These are phyloP conservation scores for Udeniomyces megalosporus DNA, from an alignment of 768 basidiomycete species.

Conservation along the genomic window DNA sequence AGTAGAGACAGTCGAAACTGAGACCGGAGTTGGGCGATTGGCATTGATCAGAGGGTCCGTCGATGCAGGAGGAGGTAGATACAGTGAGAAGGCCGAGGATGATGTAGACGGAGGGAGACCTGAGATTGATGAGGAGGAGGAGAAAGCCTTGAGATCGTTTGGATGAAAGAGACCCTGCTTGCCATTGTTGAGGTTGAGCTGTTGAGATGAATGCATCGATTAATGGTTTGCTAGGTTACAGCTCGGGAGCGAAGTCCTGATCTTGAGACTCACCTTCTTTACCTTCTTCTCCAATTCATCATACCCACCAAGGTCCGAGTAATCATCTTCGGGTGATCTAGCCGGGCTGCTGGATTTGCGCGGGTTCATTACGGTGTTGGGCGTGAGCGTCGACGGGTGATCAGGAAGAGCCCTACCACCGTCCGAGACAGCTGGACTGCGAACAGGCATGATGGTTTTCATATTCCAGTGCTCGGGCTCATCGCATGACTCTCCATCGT, in stretches of 20 bases:
- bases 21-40: background rate
- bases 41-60: too few species aligned
- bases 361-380: too few species aligned
- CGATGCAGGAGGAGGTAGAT: constrained; percentile 26
- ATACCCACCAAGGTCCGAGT: too few species aligned
- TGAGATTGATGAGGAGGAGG: constrained; percentile 28
- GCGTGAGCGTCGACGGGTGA: too few species aligned
- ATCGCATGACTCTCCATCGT: constrained; percentile 12
- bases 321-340: constrained; percentile 61
- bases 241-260: too few species aligned
- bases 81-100: constrained; percentile 53
- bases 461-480: constrained; percentile 22
- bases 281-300: constrained; percentile 46
- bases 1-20: too few species aligned
- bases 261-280: background rate
- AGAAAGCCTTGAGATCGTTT: constrained; percentile 68
- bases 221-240: too few species aligned
- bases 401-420: background rate
- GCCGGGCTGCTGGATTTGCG: too few species aligned
- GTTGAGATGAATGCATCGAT: too few species aligned
- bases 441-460: constrained; percentile 24
- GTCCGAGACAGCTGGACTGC: constrained; percentile 13
- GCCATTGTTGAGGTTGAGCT: background rate
- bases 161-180: constrained; percentile 39
- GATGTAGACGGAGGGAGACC: constrained; percentile 39